A percentile compares a stretch with the other conserved stretches of the same genome.
phyloP scores from a whole-genome alignment of 306 rosid genomes.

The Rosa chinensis region DNA sequence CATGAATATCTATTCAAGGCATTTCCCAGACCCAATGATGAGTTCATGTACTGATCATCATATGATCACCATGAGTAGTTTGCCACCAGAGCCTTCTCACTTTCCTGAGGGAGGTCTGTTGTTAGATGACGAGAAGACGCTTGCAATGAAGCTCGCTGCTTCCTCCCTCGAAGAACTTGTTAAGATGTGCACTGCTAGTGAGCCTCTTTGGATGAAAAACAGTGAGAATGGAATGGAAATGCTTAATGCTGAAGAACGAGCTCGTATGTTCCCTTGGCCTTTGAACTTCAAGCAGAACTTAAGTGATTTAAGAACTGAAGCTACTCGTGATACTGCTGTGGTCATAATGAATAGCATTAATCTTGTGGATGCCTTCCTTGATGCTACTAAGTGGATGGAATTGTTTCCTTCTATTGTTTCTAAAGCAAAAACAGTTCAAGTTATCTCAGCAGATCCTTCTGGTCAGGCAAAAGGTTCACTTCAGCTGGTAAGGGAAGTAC shows the following conservation, averaged over 20 bases:
- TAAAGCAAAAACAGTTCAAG: constrained; percentile 83
- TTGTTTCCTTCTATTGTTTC: constrained; percentile 86
- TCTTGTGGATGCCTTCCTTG: constrained; percentile 89
- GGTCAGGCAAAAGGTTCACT: constrained; percentile 81
- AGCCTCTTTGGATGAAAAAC: constrained; percentile 73
- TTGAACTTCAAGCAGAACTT: constrained; percentile 49
- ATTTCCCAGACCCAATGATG: constrained; percentile 51
- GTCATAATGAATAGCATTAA: constrained; percentile 94
- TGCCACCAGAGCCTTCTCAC: constrained; percentile 49
- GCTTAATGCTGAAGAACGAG: constrained; percentile 73
- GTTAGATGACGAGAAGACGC: constrained; percentile 69
- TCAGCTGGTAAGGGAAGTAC: constrained; percentile 64
- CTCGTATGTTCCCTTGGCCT: constrained; percentile 61
- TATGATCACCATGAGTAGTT: constrained; percentile 65
- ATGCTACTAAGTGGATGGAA: constrained; percentile 87
- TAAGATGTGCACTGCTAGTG: constrained; percentile 58
- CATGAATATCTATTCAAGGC: constrained; percentile 81
- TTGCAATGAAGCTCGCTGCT: constrained; percentile 70
- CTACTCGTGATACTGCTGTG: constrained; percentile 67
- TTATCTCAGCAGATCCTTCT: constrained; percentile 71
- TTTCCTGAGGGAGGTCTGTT: constrained; percentile 49
- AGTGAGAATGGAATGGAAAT: constrained; percentile 55
- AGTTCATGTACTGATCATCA: constrained; percentile 41
- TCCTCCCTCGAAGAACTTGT: constrained; percentile 64
- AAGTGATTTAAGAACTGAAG: constrained; percentile 60